Evolutionary conservation across 257 asterid species (phyloP), one percentile per base, ranked within the genome.

Genomic region (Eucommia ulmoides): DNA sequence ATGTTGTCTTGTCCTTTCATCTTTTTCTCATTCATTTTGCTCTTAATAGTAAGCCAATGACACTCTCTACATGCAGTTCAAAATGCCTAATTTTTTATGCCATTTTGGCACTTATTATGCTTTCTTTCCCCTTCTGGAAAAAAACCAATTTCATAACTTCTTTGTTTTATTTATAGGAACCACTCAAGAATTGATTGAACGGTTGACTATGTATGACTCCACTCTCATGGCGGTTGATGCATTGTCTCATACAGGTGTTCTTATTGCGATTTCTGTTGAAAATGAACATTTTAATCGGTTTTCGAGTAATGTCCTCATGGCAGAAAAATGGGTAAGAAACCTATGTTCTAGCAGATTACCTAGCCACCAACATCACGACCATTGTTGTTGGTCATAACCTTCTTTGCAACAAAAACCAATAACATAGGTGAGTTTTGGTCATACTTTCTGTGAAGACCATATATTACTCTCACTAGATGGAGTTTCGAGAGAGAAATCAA

Each of bases 381-480:
- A 68, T 88, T 60, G 53, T 77, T 58, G 84, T 74, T 52, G 93
- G 87, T 60, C 63, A 72, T 55, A 23, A 57, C 20, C 61, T 77
- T 19, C 50, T 73, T 2, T 84, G 97, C 69, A 53, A 46, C 33
- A 20, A 51, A 45, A 52, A 63, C 24, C 64, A 71, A 45, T 71
- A 58, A 17, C 55, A 54, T 24, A 33, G 23, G 8, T 41, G 65
- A 22, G 65, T 35, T 11, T 64, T 74, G 23, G 50, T 84, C 50
- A 52, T 79, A 44, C 93, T 87, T 9, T 66, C 93, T 2, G 7
- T 78, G 33, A 79, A 73, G 61, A 88, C 81, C 83, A 67, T 88
- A 41, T 74, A 82, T 72, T 61, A 77, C 19, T 70, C 94, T 88
- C 51, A 80, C 82, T 35, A 74, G 95, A 59, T 88, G 97, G 95